Base-by-base conservation (phyloP, 306 rosid genomes). In the Acacia confusa region DNA sequence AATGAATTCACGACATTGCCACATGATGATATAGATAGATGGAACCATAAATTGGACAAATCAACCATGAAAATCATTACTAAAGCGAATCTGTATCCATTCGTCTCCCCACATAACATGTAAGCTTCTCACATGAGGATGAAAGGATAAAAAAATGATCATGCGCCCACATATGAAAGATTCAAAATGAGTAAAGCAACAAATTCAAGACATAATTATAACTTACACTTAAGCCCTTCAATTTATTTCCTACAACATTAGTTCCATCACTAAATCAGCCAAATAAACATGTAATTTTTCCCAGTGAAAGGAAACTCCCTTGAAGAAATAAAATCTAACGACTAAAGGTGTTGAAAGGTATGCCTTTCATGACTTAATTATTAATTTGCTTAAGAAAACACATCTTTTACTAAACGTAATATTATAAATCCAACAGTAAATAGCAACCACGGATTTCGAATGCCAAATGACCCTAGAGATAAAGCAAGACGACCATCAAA, bases 361-460 rank as follows among this genome's bases (percentile, higher is more conserved):
- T 12, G 6, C 17, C 36, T 27, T 61, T 27, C 10, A 27, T 1
- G n/a, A 4, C 3, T 6, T 14, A 30, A 61, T 25, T 30, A 16
- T 30, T 7, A 16, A 30, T 30, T 15, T 15, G 20, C 38, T 7
- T 32, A 2, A 16, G 40, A 17, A 65, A 34, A 32, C 22, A 10
- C 1, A 63, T 15, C 10, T 63, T 63, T 28, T 64, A 22, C 43
- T 19, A 9, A 53, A n/a, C 52, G 72, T 16, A 14, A 70, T 41
- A 82, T 52, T 60, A 65, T 24, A 72, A 71, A 55, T 75, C 66
- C 74, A 76, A 77, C 79, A 74, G 2, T 64, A 78, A 83, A 75
- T 57, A 66, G 13, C 67, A 82, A 5, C 71, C 15, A 75, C 28
- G 38, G 78, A 67, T 20, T 12, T 57, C 60, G 20, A 70, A 12